Evolutionary conservation across 345 rosid species (phyloP).

Genomic region (Ceriops zippeliana): DNA sequence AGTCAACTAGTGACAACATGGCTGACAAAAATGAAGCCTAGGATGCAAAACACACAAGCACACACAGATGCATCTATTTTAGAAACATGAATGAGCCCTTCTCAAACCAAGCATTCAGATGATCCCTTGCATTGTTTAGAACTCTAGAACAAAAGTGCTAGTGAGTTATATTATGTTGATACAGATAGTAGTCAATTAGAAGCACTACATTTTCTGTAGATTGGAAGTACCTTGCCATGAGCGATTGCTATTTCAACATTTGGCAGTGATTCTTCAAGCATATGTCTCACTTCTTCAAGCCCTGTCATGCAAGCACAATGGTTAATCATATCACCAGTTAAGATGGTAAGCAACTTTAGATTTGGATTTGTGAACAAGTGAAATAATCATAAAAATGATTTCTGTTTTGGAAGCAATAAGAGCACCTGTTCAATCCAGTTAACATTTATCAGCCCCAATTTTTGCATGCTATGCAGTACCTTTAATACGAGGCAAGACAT

Average conservation of each 20-base stretch:
- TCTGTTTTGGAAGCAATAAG: background rate
- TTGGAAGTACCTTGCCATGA: constrained; percentile 73
- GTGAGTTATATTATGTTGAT: no score
- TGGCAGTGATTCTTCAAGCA: constrained; percentile 71
- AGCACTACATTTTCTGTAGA: background rate
- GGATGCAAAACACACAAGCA: no score
- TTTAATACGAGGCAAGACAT: constrained; percentile 91
- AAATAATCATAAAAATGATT: background rate
- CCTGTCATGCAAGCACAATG: constrained; percentile 45
- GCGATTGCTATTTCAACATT: constrained; percentile 78
- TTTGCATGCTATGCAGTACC: constrained; percentile 36
- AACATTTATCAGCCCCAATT: background rate
- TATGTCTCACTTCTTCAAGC: constrained; percentile 78
- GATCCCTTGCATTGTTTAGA: no score
- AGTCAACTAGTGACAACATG: no score
- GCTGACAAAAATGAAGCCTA: no score
- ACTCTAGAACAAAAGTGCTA: no score
- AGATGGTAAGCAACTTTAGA: constrained; percentile 12
- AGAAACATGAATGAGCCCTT: no score
- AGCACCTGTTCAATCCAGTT: background rate
- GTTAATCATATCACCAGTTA: constrained; percentile 7
- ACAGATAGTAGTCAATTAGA: background rate
- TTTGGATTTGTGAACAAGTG: background rate
- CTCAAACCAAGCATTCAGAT: no score
- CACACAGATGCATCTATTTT: no score